Conservation (phyloP, 176 grass and related monocot species). For the Urochloa ruziziensis region DNA sequence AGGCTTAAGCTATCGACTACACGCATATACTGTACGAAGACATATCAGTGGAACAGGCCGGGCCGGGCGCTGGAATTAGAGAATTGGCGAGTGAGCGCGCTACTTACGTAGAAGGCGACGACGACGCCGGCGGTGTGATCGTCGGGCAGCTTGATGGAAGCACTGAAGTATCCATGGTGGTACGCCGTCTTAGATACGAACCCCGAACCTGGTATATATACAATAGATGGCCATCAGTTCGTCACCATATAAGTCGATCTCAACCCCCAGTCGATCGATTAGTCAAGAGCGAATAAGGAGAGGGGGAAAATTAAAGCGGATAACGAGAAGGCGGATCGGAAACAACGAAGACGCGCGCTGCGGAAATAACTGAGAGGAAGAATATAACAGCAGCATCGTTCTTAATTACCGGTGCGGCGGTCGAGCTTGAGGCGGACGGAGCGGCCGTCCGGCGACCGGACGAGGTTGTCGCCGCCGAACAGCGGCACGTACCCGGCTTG, state of each 20-base stretch:
- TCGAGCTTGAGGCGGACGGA: conserved; percentile 68
- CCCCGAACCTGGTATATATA: conserved; percentile 83
- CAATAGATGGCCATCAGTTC: not conserved
- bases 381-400: not conserved
- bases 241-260: not conserved
- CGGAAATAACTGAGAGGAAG: no score
- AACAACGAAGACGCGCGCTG: no score
- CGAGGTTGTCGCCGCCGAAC: conserved; percentile 72
- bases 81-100: not conserved
- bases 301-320: not conserved
- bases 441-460: conserved; percentile 42
- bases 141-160: conserved; percentile 74
- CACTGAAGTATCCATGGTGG: conserved; percentile 81
- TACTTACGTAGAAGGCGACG: conserved; percentile 78
- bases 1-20: no score
- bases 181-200: conserved; percentile 71
- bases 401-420: conserved; percentile 47
- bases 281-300: not conserved
- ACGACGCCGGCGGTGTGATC: conserved; percentile 78
- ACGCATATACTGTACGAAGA: not conserved
- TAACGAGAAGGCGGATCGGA: no score
- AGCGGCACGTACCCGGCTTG: conserved; percentile 55
- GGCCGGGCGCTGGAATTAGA: no score
- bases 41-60: not conserved
- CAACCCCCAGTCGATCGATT: no score